Percentiles rank a stretch among this genome's conserved stretches.
Conservation (phyloP, 2,329 filamentous ascomycete genomes). For the Sphaerulina musiva region DNA sequence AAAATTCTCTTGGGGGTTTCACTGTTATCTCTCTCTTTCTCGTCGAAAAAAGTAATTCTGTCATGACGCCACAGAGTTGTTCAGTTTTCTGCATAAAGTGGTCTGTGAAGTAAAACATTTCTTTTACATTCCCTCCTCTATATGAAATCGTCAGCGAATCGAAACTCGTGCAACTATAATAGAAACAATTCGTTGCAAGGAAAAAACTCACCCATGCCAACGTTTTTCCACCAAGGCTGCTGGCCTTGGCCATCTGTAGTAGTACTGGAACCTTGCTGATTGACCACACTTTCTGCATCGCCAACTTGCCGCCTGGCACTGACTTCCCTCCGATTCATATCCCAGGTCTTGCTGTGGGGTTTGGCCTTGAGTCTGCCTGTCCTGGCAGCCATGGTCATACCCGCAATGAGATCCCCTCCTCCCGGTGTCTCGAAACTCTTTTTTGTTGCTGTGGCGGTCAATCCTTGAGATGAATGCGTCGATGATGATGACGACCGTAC, state of each 20-base stretch:
- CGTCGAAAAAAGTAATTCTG: too few species aligned
- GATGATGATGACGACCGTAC: slow-evolving; percentile 8
- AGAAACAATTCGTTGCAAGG: too few species aligned
- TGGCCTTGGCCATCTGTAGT: slow-evolving; percentile 18
- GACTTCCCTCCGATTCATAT: slow-evolving; percentile 51
- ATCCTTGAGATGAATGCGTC: slow-evolving; percentile 45
- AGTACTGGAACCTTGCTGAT: slow-evolving; percentile 37
- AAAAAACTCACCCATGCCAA: slow-evolving; percentile 36
- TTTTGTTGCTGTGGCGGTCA: slow-evolving; percentile 34
- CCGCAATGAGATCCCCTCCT: slow-evolving; percentile 43
- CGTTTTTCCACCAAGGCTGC: slow-evolving; percentile 44
- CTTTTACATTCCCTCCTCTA: not conserved
- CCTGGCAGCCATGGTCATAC: slow-evolving; percentile 37
- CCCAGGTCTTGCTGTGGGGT: slow-evolving; percentile 47
- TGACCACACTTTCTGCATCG: slow-evolving; percentile 72
- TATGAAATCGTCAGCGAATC: not conserved
- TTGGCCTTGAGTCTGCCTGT: slow-evolving; percentile 57
- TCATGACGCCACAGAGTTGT: too few species aligned
- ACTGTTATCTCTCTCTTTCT: too few species aligned
- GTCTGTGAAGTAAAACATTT: too few species aligned
- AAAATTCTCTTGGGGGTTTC: too few species aligned
- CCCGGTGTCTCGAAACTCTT: slow-evolving; percentile 19
- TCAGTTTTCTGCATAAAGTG: too few species aligned
- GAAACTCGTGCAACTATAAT: not conserved
- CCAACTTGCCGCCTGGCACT: slow-evolving; percentile 85